Base-by-base conservation (phyloP, 2,329 filamentous ascomycete genomes). In the Pseudogymnoascus sp. region DNA sequence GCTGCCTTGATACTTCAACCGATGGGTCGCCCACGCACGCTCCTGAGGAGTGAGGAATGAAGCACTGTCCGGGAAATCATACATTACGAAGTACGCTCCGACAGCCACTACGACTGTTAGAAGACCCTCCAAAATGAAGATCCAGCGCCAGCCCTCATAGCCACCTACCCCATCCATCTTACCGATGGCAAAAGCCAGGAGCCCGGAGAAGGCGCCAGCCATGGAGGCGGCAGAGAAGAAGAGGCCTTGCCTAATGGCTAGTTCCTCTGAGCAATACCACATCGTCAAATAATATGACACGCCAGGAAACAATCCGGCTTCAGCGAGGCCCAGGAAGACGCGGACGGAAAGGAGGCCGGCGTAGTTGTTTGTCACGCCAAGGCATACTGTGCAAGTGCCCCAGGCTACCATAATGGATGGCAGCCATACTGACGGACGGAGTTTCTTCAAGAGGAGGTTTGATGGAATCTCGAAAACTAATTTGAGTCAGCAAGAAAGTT, bases 371-470 rank as follows among this genome's bases (percentile, higher is more conserved):
- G 85, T 83, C 2, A 92, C 76, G 0, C 89, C 89, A 0, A 84
- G 89, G 67, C 86, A 79, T 1, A 85, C 85, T n/a, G 88, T 85
- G 43, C 90, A 78, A 62, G 88, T 76, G 3, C 86, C 86, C 86
- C 87, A 90, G 1, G 79, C 71, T 3, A 79, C 70, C 36, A 85
- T 82, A 68, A 90, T 88, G 70, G 86, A 82, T 3, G 85, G 78
- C 64, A 89, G 75, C 78, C 86, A 88, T 57, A 81, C 77, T 22
- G 81, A 80, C 1, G 86, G 86, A 1, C 68, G 64, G 22, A 67
- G 58, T 57, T 63, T 62, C 30, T 54, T 77, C 70, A 64, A 72
- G 74, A 66, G 85, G 71, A 72, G 65, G 50, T 72, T 71, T 58
- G 65, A 68, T 43, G 70, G 70, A 36, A 72, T 65, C 35, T 69